phyloP scores from a whole-genome alignment of 257 asterid species.

The Scutellaria barbata region DNA sequence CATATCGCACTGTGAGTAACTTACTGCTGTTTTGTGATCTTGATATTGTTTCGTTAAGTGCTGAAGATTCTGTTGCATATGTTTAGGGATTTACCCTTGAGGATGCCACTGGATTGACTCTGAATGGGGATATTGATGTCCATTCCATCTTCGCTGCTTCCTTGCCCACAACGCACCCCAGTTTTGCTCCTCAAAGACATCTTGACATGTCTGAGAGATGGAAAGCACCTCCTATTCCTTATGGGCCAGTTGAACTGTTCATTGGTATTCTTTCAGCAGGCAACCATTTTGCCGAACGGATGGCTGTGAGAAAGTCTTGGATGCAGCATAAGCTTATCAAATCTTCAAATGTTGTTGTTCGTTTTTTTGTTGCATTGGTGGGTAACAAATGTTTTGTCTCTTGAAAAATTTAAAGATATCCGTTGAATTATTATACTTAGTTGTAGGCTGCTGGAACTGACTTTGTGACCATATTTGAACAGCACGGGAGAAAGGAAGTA shows the following conservation, averaged over 20 bases:
- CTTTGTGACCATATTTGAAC: slow-evolving; percentile 34
- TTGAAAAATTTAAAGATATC: not conserved
- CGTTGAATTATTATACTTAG: not conserved
- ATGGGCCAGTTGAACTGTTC: slow-evolving; percentile 69
- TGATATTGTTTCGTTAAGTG: slow-evolving; percentile 11
- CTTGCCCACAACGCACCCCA: slow-evolving; percentile 88
- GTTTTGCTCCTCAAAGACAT: slow-evolving; percentile 88
- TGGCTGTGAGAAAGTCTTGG: slow-evolving; percentile 97
- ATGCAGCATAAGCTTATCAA: slow-evolving; percentile 77
- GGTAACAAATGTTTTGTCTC: slow-evolving; percentile 34
- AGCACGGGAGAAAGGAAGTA: slow-evolving; percentile 85
- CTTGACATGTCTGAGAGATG: slow-evolving; percentile 81
- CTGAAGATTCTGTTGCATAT: slow-evolving; percentile 22
- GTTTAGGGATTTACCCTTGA: slow-evolving; percentile 87
- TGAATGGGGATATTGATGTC: slow-evolving; percentile 81
- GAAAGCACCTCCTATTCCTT: slow-evolving; percentile 80
- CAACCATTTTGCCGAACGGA: slow-evolving; percentile 94
- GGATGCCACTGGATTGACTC: slow-evolving; percentile 90
- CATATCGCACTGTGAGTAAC: slow-evolving; percentile 83
- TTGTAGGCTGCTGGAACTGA: slow-evolving; percentile 34
- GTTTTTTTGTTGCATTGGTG: slow-evolving; percentile 95
- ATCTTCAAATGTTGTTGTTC: slow-evolving; percentile 80
- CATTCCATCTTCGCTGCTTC: slow-evolving; percentile 85
- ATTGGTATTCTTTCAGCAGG: slow-evolving; percentile 96
- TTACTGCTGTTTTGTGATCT: slow-evolving; percentile 15